A percentile compares a stretch with the other conserved stretches of the same genome.
Evolutionary conservation across 1,284 basidiomycete genomes (phyloP).

Genomic region (Retiboletus flavoniger): DNA sequence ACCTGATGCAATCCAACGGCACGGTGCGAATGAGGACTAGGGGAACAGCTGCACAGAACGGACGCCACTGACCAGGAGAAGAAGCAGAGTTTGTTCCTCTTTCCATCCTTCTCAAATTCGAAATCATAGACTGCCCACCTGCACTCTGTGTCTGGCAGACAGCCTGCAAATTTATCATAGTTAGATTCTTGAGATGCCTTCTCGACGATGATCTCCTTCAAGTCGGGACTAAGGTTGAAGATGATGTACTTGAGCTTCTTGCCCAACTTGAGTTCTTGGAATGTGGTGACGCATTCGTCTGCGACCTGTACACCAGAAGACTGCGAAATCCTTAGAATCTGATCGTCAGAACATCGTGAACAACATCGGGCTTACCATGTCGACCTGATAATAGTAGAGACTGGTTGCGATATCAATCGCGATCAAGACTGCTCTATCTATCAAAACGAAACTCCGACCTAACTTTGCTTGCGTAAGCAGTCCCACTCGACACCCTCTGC

Average conservation of each 20-base stretch:
- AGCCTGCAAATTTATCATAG: slow-evolving; percentile 78
- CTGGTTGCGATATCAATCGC: slow-evolving; percentile 31
- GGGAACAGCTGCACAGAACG: background rate
- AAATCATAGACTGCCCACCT: slow-evolving; percentile 95
- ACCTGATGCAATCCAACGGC: slow-evolving; percentile 52
- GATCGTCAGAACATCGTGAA: background rate
- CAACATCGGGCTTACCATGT: slow-evolving; percentile 22
- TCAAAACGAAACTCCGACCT: slow-evolving; percentile 30
- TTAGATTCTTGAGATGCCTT: slow-evolving; percentile 49
- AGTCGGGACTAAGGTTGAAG: slow-evolving; percentile 66
- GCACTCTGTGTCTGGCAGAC: slow-evolving; percentile 77
- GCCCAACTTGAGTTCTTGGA: slow-evolving; percentile 77
- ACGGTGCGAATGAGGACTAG: background rate
- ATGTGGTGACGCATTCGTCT: slow-evolving; percentile 60
- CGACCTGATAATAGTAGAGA: slow-evolving; percentile 20
- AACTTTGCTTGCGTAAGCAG: slow-evolving; percentile 29
- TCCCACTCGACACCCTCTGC: background rate
- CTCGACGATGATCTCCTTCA: slow-evolving; percentile 76
- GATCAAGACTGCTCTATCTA: slow-evolving; percentile 19
- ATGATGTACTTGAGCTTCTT: slow-evolving; percentile 89
- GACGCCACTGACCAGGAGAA: slow-evolving; percentile 66
- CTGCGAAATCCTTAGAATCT: slow-evolving; percentile 40
- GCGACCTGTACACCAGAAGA: slow-evolving; percentile 76
- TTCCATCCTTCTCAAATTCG: slow-evolving; percentile 78
- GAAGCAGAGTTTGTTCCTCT: slow-evolving; percentile 91